A percentile compares a stretch with the other conserved stretches of the same genome.
These are phyloP conservation scores for Stachybotrys chlorohalonatus DNA, from an alignment of 2,329 filamentous ascomycete species.

Conservation along the genomic window DNA sequence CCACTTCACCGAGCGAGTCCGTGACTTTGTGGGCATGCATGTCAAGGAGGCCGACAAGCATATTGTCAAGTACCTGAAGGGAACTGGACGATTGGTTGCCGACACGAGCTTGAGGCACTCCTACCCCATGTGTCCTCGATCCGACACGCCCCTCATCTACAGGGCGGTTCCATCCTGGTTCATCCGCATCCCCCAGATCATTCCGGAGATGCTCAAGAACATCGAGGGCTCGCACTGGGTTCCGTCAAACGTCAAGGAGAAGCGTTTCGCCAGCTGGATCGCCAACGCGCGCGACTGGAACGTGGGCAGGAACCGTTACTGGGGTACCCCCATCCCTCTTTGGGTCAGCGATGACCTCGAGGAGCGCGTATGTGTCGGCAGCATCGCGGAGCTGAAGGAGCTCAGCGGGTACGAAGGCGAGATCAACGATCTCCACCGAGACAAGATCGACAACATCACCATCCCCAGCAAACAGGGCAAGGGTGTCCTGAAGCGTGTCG, in stretches of 20 bases:
- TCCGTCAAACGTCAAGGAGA: constrained; percentile 81
- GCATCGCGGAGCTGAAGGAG: constrained; percentile 72
- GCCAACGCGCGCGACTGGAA: constrained; percentile 90
- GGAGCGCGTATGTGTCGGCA: constrained; percentile 80
- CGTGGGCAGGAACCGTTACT: constrained; percentile 86
- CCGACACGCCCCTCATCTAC: constrained; percentile 92
- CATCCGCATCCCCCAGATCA: constrained; percentile 73
- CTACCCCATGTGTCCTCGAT: constrained; percentile 88
- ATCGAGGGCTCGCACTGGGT: constrained; percentile 90
- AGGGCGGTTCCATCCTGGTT: constrained; percentile 92
- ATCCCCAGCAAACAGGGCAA: constrained; percentile 87
- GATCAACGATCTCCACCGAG: constrained; percentile 78
- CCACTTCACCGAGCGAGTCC: constrained; percentile 66
- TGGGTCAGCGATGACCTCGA: constrained; percentile 88
- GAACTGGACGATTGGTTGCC: constrained; percentile 65
- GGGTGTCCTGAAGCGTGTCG: constrained; percentile 68
- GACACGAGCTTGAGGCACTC: constrained; percentile 86
- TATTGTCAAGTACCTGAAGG: constrained; percentile 84
- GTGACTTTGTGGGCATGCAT: constrained; percentile 76
- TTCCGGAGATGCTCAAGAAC: constrained; percentile 83
- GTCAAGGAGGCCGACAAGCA: constrained; percentile 89
- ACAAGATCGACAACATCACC: constrained; percentile 89
- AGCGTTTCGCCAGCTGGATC: constrained; percentile 87
- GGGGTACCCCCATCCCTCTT: constrained; percentile 86
- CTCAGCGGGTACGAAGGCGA: constrained; percentile 81